These are phyloP conservation scores for Agrocybe praecox DNA, from an alignment of 768 basidiomycete genomes.

Conservation along the genomic window DNA sequence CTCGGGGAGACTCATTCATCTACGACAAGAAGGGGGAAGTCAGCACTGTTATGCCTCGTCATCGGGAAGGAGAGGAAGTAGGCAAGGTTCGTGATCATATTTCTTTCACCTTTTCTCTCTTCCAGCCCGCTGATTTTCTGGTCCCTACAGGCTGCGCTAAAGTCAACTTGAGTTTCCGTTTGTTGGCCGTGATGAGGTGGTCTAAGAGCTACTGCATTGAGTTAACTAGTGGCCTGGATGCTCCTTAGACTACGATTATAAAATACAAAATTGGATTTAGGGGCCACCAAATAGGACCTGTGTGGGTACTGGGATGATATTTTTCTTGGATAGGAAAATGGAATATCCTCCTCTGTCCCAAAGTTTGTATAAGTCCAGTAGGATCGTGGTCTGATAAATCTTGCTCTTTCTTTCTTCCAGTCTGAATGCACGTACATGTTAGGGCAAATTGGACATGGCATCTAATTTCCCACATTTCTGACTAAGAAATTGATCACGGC, in stretches of 20 bases:
- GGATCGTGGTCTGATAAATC: too few species aligned
- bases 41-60: constrained; percentile 40
- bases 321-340: too few species aligned
- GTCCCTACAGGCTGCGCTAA: constrained; percentile 65
- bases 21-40: constrained; percentile 30
- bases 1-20: constrained; percentile 36
- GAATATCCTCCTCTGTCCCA: too few species aligned
- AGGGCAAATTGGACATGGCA: too few species aligned
- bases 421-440: too few species aligned
- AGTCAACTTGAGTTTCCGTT: constrained; percentile 86
- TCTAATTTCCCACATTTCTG: too few species aligned
- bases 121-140: constrained; percentile 1
- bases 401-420: too few species aligned
- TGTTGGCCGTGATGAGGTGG: constrained; percentile 94
- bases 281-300: constrained; percentile 56
- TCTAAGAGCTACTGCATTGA: constrained; percentile 81
- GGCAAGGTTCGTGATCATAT: constrained; percentile 57
- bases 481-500: too few species aligned
- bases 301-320: too few species aligned
- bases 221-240: constrained; percentile 62
- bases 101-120: neutral
- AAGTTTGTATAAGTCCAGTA: too few species aligned
- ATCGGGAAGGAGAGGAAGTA: constrained; percentile 85
- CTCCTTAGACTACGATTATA: constrained; percentile 80
- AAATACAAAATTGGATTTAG: constrained; percentile 85